Percentiles rank a stretch among this genome's conserved stretches.
phyloP scores from a whole-genome alignment of 805 yeast species.

The Wickerhamomyces ciferrii region DNA sequence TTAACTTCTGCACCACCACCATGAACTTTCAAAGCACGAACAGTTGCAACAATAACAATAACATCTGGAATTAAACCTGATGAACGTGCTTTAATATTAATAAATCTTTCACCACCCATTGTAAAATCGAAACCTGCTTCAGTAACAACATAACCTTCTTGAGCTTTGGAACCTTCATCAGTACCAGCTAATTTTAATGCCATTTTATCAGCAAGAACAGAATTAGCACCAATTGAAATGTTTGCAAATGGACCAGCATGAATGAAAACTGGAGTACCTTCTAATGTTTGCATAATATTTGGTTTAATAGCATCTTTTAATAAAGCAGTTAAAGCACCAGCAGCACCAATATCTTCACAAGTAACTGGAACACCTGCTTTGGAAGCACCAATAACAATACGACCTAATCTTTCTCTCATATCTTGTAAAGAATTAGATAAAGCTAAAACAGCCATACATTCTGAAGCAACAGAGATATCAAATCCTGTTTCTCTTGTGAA shows the following conservation, averaged over 20 bases:
- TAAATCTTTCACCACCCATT: slow-evolving; percentile 98
- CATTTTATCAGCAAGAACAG: slow-evolving; percentile 88
- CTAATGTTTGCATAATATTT: slow-evolving; percentile 93
- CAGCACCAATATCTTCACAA: slow-evolving; percentile 91
- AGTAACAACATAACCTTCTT: slow-evolving; percentile 85
- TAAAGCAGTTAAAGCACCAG: slow-evolving; percentile 93
- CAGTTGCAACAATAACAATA: slow-evolving; percentile 92
- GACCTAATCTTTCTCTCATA: slow-evolving; percentile 83
- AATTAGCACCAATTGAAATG: slow-evolving; percentile 94
- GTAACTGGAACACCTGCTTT: slow-evolving; percentile 77
- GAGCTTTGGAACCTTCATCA: slow-evolving; percentile 28
- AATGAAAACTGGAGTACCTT: slow-evolving; percentile 95
- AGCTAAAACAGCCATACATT: slow-evolving; percentile 94
- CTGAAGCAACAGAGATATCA: slow-evolving; percentile 95
- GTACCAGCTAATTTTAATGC: slow-evolving; percentile 87
- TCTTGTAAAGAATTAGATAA: slow-evolving; percentile 73
- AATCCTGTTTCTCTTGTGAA: slow-evolving; percentile 83
- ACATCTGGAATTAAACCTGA: slow-evolving; percentile 86
- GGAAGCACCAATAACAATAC: slow-evolving; percentile 83
- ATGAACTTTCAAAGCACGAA: slow-evolving; percentile 92
- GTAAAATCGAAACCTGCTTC: slow-evolving; percentile 99
- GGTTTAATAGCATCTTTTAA: slow-evolving; percentile 96
- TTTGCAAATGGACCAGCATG: slow-evolving; percentile 99
- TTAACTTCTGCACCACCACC: slow-evolving; percentile 98
- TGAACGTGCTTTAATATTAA: slow-evolving; percentile 92